phyloP scores from a whole-genome alignment of 805 yeast genomes.

The Candida manassasensis region DNA sequence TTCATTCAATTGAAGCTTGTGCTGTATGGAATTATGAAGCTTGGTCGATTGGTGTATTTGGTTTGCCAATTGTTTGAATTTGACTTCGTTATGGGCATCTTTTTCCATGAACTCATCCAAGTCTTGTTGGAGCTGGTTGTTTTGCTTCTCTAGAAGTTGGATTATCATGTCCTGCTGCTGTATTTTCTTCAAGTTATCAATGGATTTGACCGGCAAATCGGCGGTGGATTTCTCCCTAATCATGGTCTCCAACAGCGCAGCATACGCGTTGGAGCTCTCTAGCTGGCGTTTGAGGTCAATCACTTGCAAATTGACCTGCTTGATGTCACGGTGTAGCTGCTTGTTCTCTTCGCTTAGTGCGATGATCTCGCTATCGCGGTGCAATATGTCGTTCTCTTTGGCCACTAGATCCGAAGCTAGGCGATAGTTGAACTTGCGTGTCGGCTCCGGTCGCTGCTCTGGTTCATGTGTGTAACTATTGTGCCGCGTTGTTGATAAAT shows the following conservation, averaged over 20 bases:
- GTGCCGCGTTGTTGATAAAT: no score
- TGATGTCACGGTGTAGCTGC: conserved; percentile 4
- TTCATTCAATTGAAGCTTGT: conserved; percentile 11
- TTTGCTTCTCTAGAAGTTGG: conserved; percentile 1
- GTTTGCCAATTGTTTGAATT: conserved; percentile 9
- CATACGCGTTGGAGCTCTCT: conserved; percentile 14
- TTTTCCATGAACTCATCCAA: conserved; percentile 10
- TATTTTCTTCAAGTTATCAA: conserved; percentile 4
- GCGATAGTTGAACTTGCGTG: neutral
- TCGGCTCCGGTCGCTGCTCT: no score
- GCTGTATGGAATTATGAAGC: conserved; percentile 15
- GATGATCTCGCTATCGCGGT: conserved; percentile 12
- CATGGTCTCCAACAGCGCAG: conserved; percentile 13
- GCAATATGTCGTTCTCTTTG: conserved; percentile 11
- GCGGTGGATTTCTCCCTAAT: conserved; percentile 3
- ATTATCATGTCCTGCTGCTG: conserved; percentile 1
- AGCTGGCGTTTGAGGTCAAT: conserved; percentile 16
- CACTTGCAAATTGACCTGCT: conserved; percentile 6
- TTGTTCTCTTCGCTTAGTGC: conserved; percentile 10
- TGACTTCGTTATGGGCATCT: conserved; percentile 10
- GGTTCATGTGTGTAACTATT: no score
- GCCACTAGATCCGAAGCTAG: conserved; percentile 1
- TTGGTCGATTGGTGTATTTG: conserved; percentile 17
- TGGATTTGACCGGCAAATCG: conserved; percentile 2
- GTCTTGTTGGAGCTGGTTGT: conserved; percentile 14